A percentile compares a stretch with the other conserved stretches of the same genome.
phyloP scores from a whole-genome alignment of 2,329 filamentous ascomycete genomes.

The Tolypocladium tropicale region DNA sequence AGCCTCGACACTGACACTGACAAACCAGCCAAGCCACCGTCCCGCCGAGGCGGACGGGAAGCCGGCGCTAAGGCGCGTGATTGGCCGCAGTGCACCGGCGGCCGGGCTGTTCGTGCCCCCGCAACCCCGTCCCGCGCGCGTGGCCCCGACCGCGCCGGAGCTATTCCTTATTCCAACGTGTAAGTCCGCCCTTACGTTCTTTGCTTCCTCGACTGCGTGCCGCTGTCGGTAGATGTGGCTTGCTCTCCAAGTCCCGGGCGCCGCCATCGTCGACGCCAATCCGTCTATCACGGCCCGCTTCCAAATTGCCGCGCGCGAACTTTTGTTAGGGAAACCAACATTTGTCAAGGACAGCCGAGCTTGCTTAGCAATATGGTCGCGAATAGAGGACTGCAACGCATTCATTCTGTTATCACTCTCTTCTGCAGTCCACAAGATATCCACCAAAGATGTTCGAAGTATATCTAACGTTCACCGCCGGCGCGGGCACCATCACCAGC shows the following conservation, averaged over 20 bases:
- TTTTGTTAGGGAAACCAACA: neutral
- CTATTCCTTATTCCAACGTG: neutral
- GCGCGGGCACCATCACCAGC: neutral
- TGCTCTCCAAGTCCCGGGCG: neutral
- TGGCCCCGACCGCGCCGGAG: neutral
- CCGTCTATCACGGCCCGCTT: neutral
- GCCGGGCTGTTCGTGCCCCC: neutral
- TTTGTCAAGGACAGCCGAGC: neutral
- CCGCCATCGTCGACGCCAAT: neutral
- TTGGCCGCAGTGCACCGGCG: constrained; percentile 1
- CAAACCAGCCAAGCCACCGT: neutral
- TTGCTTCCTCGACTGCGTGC: neutral
- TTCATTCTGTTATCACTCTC: neutral
- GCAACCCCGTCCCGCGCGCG: neutral
- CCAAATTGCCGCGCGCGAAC: neutral
- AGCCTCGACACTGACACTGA: no score
- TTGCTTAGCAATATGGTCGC: neutral
- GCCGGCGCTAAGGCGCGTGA: constrained; percentile 5
- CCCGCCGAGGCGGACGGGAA: neutral
- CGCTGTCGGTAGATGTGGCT: neutral
- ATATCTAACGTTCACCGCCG: neutral
- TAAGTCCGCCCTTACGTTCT: neutral
- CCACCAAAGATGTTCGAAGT: neutral
- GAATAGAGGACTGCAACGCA: neutral
- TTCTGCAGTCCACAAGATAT: neutral